Base-by-base conservation (phyloP, 805 yeast genomes). In the Yarrowia sp. region DNA sequence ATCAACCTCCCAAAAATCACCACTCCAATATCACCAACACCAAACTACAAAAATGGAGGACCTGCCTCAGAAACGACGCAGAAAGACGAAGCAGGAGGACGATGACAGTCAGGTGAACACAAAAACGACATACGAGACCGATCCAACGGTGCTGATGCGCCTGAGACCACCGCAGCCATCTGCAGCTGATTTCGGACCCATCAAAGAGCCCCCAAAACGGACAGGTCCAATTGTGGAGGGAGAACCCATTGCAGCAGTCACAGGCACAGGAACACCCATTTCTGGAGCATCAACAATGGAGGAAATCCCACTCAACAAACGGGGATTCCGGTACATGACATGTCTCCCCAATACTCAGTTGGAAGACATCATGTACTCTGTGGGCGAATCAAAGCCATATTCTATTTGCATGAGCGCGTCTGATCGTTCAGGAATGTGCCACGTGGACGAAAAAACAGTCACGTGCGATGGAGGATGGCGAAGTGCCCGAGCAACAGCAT, bases 261-360 rank as follows among this genome's bases (percentile, higher is more conserved):
- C 61, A 11, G 61, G 44, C 4, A 38, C 61, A 4, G 59, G 59
- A 3, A 51, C 59, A 6, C 59, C 59, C 12, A 43, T 36, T 22
- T n/a, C 59, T 10, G 59, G 59, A 28, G 30, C 43, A 24, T 35
- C 24, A 17, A 51, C 59, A 22, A 79, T 82, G 24, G 96, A 89
- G n/a, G 97, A 92, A 65, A 83, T 85, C 61, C 97, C 98, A 0
- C 79, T 82, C 69, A 91, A 91, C 72, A 83, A 85, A 69, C 77
- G 95, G 61, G 93, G 96, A 1, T 93, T 87, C 77, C 85, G 90
- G 67, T 93, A 92, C 74, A 80, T 83, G 52, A 86, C 92, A 16
- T 90, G 97, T 71, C 80, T 86, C 3, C 92, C 96, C 0, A 68
- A 67, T 28, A 87, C 89, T 1, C 69, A 71, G 0, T 81, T 90